A percentile compares a stretch with the other conserved stretches of the same genome.
These are phyloP conservation scores for Trichoderma sp. DNA, from an alignment of 2,329 filamentous ascomycete genomes.

Conservation along the genomic window DNA sequence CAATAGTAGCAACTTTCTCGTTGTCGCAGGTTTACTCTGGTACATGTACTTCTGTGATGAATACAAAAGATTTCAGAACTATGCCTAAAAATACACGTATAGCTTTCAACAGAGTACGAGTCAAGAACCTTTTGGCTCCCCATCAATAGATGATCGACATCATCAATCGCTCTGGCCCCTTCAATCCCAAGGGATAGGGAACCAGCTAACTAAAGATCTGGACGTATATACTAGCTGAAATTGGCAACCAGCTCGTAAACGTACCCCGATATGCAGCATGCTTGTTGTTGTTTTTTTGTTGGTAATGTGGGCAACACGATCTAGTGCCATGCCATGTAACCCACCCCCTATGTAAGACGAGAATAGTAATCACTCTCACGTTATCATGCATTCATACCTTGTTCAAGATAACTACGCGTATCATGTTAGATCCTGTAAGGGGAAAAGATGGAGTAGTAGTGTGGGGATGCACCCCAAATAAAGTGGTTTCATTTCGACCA, in stretches of 20 bases:
- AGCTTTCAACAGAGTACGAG: neutral
- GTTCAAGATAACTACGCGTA: neutral
- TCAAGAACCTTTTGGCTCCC: neutral
- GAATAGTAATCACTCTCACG: neutral
- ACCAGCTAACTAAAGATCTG: neutral
- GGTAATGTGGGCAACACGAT: neutral
- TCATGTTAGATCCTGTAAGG: neutral
- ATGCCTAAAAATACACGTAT: neutral
- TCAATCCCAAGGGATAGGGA: neutral
- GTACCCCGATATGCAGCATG: neutral
- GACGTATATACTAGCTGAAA: neutral
- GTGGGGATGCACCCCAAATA: neutral
- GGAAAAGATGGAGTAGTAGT: neutral
- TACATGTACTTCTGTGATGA: neutral
- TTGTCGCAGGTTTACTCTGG: neutral
- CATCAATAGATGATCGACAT: neutral
- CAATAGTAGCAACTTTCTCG: neutral
- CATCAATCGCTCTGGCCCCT: neutral
- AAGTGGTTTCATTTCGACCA: neutral
- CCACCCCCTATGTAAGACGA: neutral
- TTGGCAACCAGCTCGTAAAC: neutral
- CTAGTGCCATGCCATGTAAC: neutral
- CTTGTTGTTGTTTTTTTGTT: too few relatives aligned
- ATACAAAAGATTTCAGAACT: neutral
- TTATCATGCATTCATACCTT: neutral